A percentile compares a stretch with the other conserved stretches of the same genome.
phyloP scores from a whole-genome alignment of 768 basidiomycete genomes.

The Termitomyces eurrhizus region DNA sequence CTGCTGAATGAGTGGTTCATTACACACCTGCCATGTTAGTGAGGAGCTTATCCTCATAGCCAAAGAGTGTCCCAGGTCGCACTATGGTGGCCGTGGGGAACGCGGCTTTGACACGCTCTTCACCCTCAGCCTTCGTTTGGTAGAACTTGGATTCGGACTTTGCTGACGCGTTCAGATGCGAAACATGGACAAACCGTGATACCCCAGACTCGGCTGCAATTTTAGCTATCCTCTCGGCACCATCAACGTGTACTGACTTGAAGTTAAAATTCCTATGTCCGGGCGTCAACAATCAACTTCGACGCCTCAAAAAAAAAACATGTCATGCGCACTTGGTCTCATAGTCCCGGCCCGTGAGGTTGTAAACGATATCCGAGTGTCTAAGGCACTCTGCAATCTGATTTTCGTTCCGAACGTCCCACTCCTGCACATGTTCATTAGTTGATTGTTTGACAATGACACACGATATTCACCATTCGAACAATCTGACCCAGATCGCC shows the following conservation, averaged over 20 bases:
- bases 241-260: constrained; percentile 74
- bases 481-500: constrained; percentile 97
- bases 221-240: constrained; percentile 82
- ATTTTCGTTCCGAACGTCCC: constrained; percentile 87
- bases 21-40: constrained; percentile 87
- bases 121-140: constrained; percentile 85
- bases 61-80: constrained; percentile 81
- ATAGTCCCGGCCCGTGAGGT: constrained; percentile 90
- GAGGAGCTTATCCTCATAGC: constrained; percentile 92
- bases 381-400: constrained; percentile 92
- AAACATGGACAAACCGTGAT: constrained; percentile 86
- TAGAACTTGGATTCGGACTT: constrained; percentile 82
- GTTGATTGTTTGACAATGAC: constrained; percentile 2
- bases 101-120: constrained; percentile 76
- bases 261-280: constrained; percentile 79
- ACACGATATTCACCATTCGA: constrained; percentile 62
- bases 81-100: constrained; percentile 89
- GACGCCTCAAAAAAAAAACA: constrained; percentile 1
- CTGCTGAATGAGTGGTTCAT: constrained; percentile 7
- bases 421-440: constrained; percentile 61
- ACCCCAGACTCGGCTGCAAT: constrained; percentile 77
- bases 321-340: constrained; percentile 77
- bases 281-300: constrained; percentile 3
- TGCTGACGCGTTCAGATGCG: constrained; percentile 86
- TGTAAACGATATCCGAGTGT: constrained; percentile 96